Conservation (phyloP, 768 basidiomycete species). For the Mycena haematopus region DNA sequence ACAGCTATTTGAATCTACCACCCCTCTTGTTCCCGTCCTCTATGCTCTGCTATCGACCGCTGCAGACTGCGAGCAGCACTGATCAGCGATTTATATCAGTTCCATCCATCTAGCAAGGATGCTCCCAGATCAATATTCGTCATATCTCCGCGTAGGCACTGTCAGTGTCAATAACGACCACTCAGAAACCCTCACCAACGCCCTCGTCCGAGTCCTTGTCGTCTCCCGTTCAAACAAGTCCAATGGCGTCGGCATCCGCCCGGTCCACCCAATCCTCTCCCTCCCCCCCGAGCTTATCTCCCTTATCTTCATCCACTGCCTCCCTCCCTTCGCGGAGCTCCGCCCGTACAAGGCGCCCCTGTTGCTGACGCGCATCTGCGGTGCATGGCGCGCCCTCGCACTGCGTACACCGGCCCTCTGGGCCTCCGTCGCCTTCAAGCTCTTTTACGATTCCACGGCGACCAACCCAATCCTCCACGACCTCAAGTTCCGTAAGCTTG, state of each 20-base stretch:
- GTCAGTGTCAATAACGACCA: not conserved
- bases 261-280: conserved; percentile 5
- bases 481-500: not conserved
- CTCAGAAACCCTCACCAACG: not conserved
- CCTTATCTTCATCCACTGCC: conserved; percentile 12
- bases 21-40: no score
- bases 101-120: no score
- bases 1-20: no score
- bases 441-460: not conserved
- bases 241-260: not conserved
- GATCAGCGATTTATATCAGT: no score
- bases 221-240: not conserved
- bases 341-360: conserved; percentile 2
- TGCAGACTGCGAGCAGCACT: no score
- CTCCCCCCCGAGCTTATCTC: conserved; percentile 10
- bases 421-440: conserved; percentile 8
- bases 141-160: not conserved
- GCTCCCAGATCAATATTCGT: not conserved
- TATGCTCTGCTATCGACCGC: no score
- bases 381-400: conserved; percentile 10
- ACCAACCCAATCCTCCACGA: not conserved
- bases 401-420: conserved; percentile 13
- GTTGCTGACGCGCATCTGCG: conserved; percentile 10
- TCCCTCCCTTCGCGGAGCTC: not conserved
- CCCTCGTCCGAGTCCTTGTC: not conserved